phyloP scores from a whole-genome alignment of 495 filamentous ascomycete species.

The Oleoguttula mirabilis region DNA sequence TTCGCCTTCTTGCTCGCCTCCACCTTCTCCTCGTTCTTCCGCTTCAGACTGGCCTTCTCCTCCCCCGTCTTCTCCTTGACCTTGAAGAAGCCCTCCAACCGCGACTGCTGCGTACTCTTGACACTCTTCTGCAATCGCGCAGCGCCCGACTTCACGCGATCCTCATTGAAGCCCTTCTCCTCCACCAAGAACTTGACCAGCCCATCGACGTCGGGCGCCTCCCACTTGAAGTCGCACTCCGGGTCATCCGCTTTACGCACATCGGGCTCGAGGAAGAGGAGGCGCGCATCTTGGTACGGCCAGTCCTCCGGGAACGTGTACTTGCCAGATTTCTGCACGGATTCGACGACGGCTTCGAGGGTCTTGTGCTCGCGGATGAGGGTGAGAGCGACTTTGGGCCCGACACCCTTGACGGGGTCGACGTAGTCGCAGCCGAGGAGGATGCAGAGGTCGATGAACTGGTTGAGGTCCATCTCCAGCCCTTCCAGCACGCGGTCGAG shows the following conservation, averaged over 20 bases:
- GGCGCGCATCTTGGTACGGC: conserved; percentile 83
- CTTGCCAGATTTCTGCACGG: conserved; percentile 41
- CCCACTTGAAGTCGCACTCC: conserved; percentile 95
- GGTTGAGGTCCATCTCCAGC: conserved; percentile 63
- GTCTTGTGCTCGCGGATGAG: conserved; percentile 81
- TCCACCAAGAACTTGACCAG: conserved; percentile 76
- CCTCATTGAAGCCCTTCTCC: conserved; percentile 95
- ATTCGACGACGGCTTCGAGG: conserved; percentile 73
- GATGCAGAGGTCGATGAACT: conserved; percentile 98
- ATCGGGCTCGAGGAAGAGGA: conserved; percentile 81
- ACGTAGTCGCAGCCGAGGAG: conserved; percentile 96
- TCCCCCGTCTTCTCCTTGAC: conserved; percentile 75
- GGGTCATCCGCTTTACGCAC: conserved; percentile 74
- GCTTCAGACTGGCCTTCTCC: conserved; percentile 70
- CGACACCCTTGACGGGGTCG: conserved; percentile 88
- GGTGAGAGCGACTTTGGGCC: conserved; percentile 79
- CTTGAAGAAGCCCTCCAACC: conserved; percentile 98
- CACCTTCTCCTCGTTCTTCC: conserved; percentile 83
- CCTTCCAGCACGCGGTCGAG: conserved; percentile 72
- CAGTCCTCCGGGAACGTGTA: conserved; percentile 81
- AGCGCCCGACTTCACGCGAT: conserved; percentile 69
- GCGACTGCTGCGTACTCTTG: conserved; percentile 76
- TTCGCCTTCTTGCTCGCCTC: conserved; percentile 86
- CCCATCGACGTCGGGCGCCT: conserved; percentile 78
- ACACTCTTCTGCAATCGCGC: conserved; percentile 71